Conservation (phyloP, 805 yeast species). For the Ogataea trehaloabstinens region DNA sequence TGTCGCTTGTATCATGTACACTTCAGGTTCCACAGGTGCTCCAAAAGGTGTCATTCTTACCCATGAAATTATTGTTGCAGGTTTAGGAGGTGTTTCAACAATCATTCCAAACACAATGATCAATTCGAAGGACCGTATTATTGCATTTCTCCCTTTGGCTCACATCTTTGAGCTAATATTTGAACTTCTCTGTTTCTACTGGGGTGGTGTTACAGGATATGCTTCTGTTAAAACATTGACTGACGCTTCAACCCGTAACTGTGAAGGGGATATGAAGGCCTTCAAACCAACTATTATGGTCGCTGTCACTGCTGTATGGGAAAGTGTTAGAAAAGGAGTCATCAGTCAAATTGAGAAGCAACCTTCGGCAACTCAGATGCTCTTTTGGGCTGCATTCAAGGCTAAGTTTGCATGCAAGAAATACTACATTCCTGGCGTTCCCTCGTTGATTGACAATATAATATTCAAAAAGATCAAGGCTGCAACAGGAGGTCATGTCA, state of each 20-base stretch:
- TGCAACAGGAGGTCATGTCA: constrained; percentile 91
- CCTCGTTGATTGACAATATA: constrained; percentile 62
- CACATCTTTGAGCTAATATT: constrained; percentile 92
- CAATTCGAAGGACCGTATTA: constrained; percentile 61
- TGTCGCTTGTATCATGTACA: constrained; percentile 76
- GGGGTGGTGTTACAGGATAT: constrained; percentile 91
- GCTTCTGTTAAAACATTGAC: constrained; percentile 90
- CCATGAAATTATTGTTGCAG: constrained; percentile 72
- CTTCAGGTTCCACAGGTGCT: constrained; percentile 82
- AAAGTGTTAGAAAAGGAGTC: constrained; percentile 90
- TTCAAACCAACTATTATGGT: constrained; percentile 93
- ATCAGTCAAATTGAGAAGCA: constrained; percentile 65
- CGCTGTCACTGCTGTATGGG: constrained; percentile 99
- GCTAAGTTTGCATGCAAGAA: constrained; percentile 64
- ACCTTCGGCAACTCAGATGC: constrained; percentile 65
- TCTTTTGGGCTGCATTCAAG: constrained; percentile 86
- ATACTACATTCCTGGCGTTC: constrained; percentile 77
- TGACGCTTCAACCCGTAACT: constrained; percentile 76
- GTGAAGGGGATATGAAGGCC: constrained; percentile 82
- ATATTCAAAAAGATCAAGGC: constrained; percentile 85
- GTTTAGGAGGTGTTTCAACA: constrained; percentile 77
- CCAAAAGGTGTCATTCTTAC: constrained; percentile 81
- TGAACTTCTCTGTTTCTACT: constrained; percentile 73
- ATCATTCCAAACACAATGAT: constrained; percentile 55
- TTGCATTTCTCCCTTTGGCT: constrained; percentile 92